Base-by-base conservation (phyloP, 306 rosid genomes). In the Rosa persica region DNA sequence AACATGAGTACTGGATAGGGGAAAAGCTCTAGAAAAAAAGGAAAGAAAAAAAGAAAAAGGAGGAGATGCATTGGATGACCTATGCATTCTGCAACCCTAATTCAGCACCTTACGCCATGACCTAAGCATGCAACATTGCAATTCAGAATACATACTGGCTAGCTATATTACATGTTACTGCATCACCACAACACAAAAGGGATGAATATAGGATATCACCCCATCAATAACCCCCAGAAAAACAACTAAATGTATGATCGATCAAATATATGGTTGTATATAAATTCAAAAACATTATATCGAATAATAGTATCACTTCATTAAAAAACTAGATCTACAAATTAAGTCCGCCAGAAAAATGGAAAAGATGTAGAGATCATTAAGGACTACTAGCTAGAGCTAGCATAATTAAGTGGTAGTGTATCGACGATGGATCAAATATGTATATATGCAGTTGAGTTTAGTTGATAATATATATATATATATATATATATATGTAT, bases 401-500 rank as follows among this genome's bases (percentile, higher is more conserved):
- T 20, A 68, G 36, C 34, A 68, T 42, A 68, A 68, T 68, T 68
- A 42, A 67, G 8, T 68, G 6, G 47, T 38, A 42, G 52, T 68
- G 34, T 40, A 66, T 20, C 47, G 52, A 68, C 2, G 17, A 68
- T 68, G 11, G 51, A 43, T 42, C 38, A 19, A 67, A 64, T 70
- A 72, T 36, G 55, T 76, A 69, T 70, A 76, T 69, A 46, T 81
- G 71, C 71, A 67, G 17, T 67, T 66, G 71, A 22, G 25, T 40
- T 61, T 27, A 73, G 79, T 66, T 79, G 48, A 75, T 75, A 8
- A 75, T 4, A 30, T 12, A 58, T 74, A 75, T 43, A 2, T 16
- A 75, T 85, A 68, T 78, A 80, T 23, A 77, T 39, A 27, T 66
- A 75, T 43, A 2, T 15, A 75, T 78, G 34, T 82, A 66, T 83